Conservation (phyloP, 2,329 filamentous ascomycete genomes). For the Talaromyces islandicus region DNA sequence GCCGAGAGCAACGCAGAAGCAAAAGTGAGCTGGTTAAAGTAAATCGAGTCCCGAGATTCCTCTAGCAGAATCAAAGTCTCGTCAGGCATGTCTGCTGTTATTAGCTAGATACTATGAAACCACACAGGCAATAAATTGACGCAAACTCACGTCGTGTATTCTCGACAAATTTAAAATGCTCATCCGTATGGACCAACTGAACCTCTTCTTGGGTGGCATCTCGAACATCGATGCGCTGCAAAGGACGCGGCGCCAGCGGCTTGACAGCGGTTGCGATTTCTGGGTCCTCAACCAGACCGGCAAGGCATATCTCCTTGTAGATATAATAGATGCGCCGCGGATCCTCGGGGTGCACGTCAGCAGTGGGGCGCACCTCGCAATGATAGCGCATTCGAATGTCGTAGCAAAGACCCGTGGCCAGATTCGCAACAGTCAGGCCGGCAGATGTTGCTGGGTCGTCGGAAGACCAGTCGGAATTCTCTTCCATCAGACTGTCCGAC, state of each 20-base stretch:
- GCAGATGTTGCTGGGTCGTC: constrained; percentile 29
- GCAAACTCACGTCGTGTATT: constrained; percentile 44
- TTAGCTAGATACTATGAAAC: no score
- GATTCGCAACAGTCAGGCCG: constrained; percentile 41
- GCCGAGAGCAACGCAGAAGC: constrained; percentile 77
- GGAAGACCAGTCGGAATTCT: constrained; percentile 38
- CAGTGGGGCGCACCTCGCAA: constrained; percentile 65
- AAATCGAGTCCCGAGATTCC: constrained; percentile 67
- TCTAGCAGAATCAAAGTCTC: constrained; percentile 65
- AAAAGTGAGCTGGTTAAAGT: constrained; percentile 76
- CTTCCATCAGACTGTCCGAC: constrained; percentile 30
- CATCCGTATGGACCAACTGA: constrained; percentile 67
- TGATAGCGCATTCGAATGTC: constrained; percentile 95
- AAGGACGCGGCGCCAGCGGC: constrained; percentile 46
- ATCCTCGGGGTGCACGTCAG: constrained; percentile 86
- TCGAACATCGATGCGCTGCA: constrained; percentile 68
- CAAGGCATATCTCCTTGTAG: constrained; percentile 78
- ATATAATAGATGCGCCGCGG: constrained; percentile 88
- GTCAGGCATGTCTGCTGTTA: constrained; percentile 39
- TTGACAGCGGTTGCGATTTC: constrained; percentile 37
- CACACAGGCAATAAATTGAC: no score
- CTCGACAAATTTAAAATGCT: constrained; percentile 74
- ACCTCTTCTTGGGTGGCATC: constrained; percentile 76
- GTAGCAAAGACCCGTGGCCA: constrained; percentile 76
- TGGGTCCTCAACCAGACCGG: constrained; percentile 65